Evolutionary conservation across 2,329 filamentous ascomycete genomes (phyloP).

Genomic region (Teratosphaeria nubilosa): DNA sequence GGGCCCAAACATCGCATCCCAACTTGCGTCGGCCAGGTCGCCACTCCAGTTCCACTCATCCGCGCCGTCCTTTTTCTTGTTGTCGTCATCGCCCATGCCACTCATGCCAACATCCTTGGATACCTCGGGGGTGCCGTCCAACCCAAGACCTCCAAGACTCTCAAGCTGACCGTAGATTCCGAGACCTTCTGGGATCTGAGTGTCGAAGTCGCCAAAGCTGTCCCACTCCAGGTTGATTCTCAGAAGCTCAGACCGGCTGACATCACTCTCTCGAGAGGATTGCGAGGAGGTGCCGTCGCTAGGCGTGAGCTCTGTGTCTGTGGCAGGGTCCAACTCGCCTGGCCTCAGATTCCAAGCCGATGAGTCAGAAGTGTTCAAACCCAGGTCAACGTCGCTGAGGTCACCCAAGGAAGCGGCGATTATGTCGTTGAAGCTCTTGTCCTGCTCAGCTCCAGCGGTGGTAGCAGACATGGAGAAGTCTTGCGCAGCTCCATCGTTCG

Average conservation of each 20-base stretch:
- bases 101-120: not conserved
- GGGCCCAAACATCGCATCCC: not conserved
- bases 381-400: slow-evolving; percentile 9
- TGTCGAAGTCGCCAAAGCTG: slow-evolving; percentile 23
- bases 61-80: not conserved
- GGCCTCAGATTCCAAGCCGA: not conserved
- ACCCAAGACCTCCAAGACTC: not conserved
- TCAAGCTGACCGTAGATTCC: not conserved
- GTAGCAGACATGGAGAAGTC: not conserved
- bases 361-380: slow-evolving; percentile 2
- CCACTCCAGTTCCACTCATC: not conserved
- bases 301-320: slow-evolving; percentile 18
- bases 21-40: not conserved
- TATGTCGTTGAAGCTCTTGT: not conserved
- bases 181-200: slow-evolving; percentile 12
- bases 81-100: not conserved
- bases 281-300: slow-evolving; percentile 15
- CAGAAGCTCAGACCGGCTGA: slow-evolving; percentile 33
- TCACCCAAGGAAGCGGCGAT: not conserved
- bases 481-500: not conserved
- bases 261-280: slow-evolving; percentile 32
- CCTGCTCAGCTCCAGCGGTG: not conserved
- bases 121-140: not conserved
- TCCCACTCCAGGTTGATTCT: slow-evolving; percentile 28
- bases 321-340: not conserved